phyloP scores from a whole-genome alignment of 345 rosid genomes.

The Aquilaria sinensis region DNA sequence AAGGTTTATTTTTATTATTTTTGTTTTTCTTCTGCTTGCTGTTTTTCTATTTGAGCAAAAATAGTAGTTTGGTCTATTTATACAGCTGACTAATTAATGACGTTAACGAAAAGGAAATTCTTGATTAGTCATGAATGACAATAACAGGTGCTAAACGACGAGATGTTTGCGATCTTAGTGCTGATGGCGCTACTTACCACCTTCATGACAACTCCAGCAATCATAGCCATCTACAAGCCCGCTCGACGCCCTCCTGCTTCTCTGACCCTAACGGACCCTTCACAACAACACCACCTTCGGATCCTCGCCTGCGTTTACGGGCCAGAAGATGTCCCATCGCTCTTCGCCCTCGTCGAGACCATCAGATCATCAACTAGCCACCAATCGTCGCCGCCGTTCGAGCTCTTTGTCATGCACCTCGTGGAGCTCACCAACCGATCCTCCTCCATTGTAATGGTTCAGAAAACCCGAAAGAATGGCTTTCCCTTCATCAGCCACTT shows the following conservation, averaged over 20 bases:
- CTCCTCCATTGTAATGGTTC: slow-evolving; percentile 34
- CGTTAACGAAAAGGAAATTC: too few relatives aligned
- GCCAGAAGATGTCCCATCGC: slow-evolving; percentile 21
- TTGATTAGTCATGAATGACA: too few relatives aligned
- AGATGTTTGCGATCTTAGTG: slow-evolving; percentile 34
- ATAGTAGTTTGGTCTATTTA: too few relatives aligned
- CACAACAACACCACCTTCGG: slow-evolving; percentile 11
- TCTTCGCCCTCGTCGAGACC: slow-evolving; percentile 25
- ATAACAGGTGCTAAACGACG: slow-evolving; percentile 36
- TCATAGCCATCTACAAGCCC: slow-evolving; percentile 32
- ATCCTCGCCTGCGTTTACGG: slow-evolving; percentile 33
- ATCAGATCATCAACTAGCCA: slow-evolving; percentile 2
- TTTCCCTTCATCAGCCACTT: slow-evolving; percentile 20
- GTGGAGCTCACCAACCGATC: slow-evolving; percentile 30
- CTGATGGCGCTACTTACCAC: slow-evolving; percentile 44
- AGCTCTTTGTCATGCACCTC: slow-evolving; percentile 30
- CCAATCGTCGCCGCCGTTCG: not conserved
- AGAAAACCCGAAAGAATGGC: slow-evolving; percentile 24
- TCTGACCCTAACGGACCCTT: not conserved
- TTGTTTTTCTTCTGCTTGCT: too few relatives aligned
- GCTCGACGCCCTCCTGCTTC: not conserved
- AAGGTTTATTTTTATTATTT: too few relatives aligned
- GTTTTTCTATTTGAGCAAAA: too few relatives aligned
- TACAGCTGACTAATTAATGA: too few relatives aligned
- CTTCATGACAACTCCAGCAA: slow-evolving; percentile 35